phyloP scores from a whole-genome alignment of 2,329 filamentous ascomycete species.

The Nemania serpens region DNA sequence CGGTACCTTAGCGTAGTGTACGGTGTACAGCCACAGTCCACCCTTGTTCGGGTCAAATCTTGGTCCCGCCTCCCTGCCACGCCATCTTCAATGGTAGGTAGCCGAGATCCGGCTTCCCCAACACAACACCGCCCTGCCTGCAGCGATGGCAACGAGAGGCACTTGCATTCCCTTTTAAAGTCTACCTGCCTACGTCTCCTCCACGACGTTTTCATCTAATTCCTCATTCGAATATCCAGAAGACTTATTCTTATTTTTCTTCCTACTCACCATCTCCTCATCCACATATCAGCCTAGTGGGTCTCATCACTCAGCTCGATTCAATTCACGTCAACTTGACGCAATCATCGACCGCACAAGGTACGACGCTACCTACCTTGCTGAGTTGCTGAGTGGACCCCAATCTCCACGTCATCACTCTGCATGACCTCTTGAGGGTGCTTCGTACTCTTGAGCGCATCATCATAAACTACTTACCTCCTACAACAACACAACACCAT shows the following conservation, averaged over 20 bases:
- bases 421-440: conserved; percentile 3
- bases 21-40: conserved; percentile 25
- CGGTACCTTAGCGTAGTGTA: no score
- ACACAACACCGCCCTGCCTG: conserved; percentile 6
- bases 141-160: conserved; percentile 17
- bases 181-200: conserved; percentile 1
- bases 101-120: conserved; percentile 16
- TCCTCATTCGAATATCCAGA: background rate
- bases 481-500: no score
- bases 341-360: background rate
- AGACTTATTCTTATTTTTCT: background rate
- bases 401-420: conserved; percentile 23
- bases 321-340: background rate
- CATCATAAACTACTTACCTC: background rate
- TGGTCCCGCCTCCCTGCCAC: conserved; percentile 10
- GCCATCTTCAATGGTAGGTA: conserved; percentile 4
- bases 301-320: background rate
- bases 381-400: conserved; percentile 9
- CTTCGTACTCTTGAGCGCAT: background rate
- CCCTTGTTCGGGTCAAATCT: conserved; percentile 3
- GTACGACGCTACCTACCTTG: background rate
- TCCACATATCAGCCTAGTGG: background rate
- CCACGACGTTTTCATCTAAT: conserved; percentile 1
- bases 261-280: background rate
- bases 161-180: conserved; percentile 13